Evolutionary conservation across 148 eudicot genomes (phyloP).

Genomic region (Vaccinium darrowii): DNA sequence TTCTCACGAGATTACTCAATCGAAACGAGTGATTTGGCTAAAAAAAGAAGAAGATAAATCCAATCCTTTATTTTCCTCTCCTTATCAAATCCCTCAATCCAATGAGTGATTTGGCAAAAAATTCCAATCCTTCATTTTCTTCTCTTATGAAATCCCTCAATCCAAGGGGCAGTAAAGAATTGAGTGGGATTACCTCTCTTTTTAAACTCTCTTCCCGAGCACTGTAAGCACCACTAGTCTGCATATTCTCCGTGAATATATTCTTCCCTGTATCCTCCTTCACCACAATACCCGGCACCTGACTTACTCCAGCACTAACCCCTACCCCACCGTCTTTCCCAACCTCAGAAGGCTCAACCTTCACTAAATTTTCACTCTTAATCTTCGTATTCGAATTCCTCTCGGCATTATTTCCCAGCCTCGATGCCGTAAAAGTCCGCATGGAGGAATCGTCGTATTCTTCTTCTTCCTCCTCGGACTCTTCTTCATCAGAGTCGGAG

Average conservation of each 20-base stretch:
- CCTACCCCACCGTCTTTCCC: slow-evolving; percentile 54
- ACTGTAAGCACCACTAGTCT: slow-evolving; percentile 92
- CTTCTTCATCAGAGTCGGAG: slow-evolving; percentile 62
- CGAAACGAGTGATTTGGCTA: no score
- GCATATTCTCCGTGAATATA: slow-evolving; percentile 80
- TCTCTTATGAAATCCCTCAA: no score
- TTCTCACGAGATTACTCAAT: no score
- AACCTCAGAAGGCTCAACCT: slow-evolving; percentile 57
- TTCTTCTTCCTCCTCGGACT: slow-evolving; percentile 67
- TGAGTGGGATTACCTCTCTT: slow-evolving; percentile 60
- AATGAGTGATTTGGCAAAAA: no score
- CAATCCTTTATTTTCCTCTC: no score
- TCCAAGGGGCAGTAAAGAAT: background rate
- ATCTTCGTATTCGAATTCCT: slow-evolving; percentile 68
- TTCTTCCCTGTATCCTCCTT: slow-evolving; percentile 77
- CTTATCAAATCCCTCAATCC: no score
- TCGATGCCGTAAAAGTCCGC: slow-evolving; percentile 69
- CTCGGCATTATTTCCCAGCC: slow-evolving; percentile 46
- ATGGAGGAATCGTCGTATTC: slow-evolving; percentile 65
- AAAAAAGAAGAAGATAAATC: no score
- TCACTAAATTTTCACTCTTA: slow-evolving; percentile 51
- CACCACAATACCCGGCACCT: slow-evolving; percentile 37
- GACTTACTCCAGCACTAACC: slow-evolving; percentile 20
- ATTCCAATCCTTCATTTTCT: no score
- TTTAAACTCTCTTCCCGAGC: slow-evolving; percentile 90